Base-by-base conservation (phyloP, 768 basidiomycete genomes). In the Amanita thiersii region DNA sequence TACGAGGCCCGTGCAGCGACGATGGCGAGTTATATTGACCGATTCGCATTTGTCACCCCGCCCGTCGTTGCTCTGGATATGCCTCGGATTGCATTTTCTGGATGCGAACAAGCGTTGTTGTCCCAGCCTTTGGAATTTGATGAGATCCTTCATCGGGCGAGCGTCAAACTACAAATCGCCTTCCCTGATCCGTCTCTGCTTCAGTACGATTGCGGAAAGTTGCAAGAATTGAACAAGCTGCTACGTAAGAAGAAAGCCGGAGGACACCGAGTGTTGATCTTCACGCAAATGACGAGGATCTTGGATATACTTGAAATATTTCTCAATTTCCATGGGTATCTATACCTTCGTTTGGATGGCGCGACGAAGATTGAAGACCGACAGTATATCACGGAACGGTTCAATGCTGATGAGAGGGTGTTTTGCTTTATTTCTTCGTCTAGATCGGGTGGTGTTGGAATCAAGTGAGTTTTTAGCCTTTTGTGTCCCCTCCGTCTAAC, bases 201-300 rank as follows among this genome's bases (percentile, higher is more conserved):
- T 5, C 92, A 96, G 56, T 96, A 91, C 57, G 93, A 98, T 58
- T 96, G 93, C 53, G 93, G 93, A 33, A 98, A 98, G 55, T 72
- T 98, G 9, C 93, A 96, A 53, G 74, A 80, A 43, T 75, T 98
- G 5, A 75, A 79, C n/a, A 65, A 64, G 18, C 66, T 98, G 19
- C 68, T 98, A 7, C 77, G 88, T 33, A 77, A 86, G 58, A 86
- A 79, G 60, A 90, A 92, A 55, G 76, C 79, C 0, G 89, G 79
- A 4, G 90, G 91, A 0, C 92, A 96, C 56, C 84, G 93, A 5
- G 73, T 87, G 18, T 70, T 98, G 35, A 93, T 98, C 48, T 98
- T 98, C 62, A 97, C 93, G 0, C 93, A 98, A 54, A 97, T 97
- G 93, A 94, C 93, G 21, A 73, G 74, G 46, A 82, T 98, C 23